Evolutionary conservation across 75 land plant genomes (phyloP), one percentile per base, ranked within the genome.

Genomic region (Sequoiadendron giganteum): DNA sequence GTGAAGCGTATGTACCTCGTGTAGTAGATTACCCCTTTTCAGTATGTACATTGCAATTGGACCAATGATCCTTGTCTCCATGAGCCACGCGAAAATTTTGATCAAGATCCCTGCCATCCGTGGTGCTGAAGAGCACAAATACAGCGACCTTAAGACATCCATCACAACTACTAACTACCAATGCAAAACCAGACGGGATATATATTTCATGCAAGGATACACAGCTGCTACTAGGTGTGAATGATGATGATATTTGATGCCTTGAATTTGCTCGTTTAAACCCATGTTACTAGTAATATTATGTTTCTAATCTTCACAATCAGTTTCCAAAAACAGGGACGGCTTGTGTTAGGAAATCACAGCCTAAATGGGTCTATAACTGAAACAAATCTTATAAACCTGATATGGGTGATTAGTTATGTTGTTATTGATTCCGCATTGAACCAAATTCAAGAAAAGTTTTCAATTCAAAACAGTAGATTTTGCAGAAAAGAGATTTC

Each of bases 21-120:
- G 93, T 56, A 97, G 90, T 25, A 94, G 87, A 92, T 97, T 97
- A 78, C 92, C 92, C 77, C 85, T 90, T 92, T 93, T 93, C 87
- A 97, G 84, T 49, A 95, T 84, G 88, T 93, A 95, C 36, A 92
- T 19, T 55, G 94, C 38, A 28, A 94, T 21, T 32, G 90, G 32
- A 72, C 97, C 91, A 38, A 92, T 70, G 38, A 97, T 88, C 43
- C 89, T 73, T 3, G 89, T 88, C 90, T 98, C 99, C 89, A 98
- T 56, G 48, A 94, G 72, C 99, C 97, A 94, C 21, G 75, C 93
- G 83, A 94, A 95, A 38, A 93, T 85, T 89, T 90, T 93, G 40
- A 98, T 90, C 10, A 94, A 40, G 38, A 93, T 54, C 11, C 98
- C 99, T 30, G 95, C 92, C 90, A 95, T 91, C 2, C 95, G 97